Evolutionary conservation across 192 early-diverging fungal species (phyloP), one percentile per base, ranked within the genome.

Genomic region (Coemansia sp.): DNA sequence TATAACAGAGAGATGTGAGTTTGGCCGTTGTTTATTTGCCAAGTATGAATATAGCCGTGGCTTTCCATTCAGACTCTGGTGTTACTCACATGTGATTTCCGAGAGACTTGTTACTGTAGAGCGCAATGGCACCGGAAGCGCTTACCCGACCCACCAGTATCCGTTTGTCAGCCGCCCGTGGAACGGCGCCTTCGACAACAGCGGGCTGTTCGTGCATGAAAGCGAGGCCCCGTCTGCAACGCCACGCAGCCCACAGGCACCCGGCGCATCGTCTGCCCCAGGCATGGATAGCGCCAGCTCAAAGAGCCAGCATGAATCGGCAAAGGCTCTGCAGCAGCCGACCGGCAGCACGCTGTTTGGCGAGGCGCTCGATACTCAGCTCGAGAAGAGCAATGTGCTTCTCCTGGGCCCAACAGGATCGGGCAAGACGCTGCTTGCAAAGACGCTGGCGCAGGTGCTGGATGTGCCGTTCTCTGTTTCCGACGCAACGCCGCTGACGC

Each of bases 371-470:
- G 70, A 68, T 30, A 88, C 89, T 0, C 75, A 87, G 53, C 84
- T 92, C 41, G 93, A 95, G 38, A 95, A 95, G 71, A 95, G 93
- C 81, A 95, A 95, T 52, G 89, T 95, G 6, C 76, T 95, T 17
- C 66, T 95, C 50, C 65, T 95, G 30, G 93, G 93, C 2, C 93
- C 93, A 1, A 93, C 92, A 0, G 93, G 93, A 0, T 92, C 89
- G 4, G 93, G 92, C 55, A 81, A 95, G 70, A 95, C 93, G 9
- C 75, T 95, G 29, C 68, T 93, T 22, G 91, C 90, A 7, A 86
- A 87, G 55, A 95, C 93, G 15, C 71, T 92, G 33, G 92, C 93
- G 20, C 85, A 93, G 58, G 81, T 93, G 1, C 83, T 95, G 19
- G 84, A 92, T 31, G 92, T 95, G 1, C 92, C 93, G 0, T 95